Percentiles rank a stretch among this genome's conserved stretches.
phyloP scores from a whole-genome alignment of 176 grass and related monocot species.

The Carex cristatella region DNA sequence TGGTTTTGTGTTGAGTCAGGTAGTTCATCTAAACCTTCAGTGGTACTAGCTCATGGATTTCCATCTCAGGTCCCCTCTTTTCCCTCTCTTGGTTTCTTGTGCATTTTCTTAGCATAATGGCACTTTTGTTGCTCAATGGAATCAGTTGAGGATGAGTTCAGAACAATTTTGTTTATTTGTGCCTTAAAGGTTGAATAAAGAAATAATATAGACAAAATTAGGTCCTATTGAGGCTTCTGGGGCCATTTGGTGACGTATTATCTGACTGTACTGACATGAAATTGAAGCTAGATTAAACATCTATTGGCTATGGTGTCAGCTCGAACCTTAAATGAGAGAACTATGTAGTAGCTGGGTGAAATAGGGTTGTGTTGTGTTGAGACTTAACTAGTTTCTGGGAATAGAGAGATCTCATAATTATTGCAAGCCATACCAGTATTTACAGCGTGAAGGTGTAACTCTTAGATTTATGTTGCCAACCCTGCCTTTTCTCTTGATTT shows the following conservation, averaged over 20 bases:
- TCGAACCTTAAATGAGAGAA: neutral
- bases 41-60: conserved; percentile 83
- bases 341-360: neutral
- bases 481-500: neutral
- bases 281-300: neutral
- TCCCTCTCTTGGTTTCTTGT: neutral
- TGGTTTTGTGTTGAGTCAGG: conserved; percentile 85
- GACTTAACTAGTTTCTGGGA: neutral
- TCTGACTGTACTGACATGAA: neutral
- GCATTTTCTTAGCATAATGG: neutral
- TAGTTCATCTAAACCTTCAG: conserved; percentile 53
- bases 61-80: conserved; percentile 63
- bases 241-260: neutral
- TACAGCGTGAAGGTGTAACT: neutral
- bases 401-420: neutral
- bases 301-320: neutral
- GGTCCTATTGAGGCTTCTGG: neutral
- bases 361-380: neutral
- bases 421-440: neutral
- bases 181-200: neutral
- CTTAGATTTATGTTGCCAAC: neutral
- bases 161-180: neutral
- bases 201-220: neutral
- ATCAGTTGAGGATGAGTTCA: neutral
- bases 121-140: neutral